Base-by-base conservation (phyloP, 2,329 filamentous ascomycete species). In the Penicillium sp. region DNA sequence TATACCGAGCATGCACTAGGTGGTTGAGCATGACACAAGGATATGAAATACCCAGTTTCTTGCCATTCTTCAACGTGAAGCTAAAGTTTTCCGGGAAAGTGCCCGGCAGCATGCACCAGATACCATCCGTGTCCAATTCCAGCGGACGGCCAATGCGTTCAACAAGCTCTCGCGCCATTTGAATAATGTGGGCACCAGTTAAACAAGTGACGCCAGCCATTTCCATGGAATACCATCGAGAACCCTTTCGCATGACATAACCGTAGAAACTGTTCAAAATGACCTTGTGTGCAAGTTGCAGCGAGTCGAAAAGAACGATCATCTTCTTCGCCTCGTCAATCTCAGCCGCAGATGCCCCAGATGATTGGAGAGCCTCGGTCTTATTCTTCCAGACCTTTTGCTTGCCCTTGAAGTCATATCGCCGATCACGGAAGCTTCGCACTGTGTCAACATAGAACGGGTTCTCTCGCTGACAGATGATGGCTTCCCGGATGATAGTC, bases 21-120 rank as follows among this genome's bases (percentile, higher is more conserved):
- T 99, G 95, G 75, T 99, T 99, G 79, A 99, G 85, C 95, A 99
- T 99, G 66, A 97, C 92, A 75, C 95, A 99, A 56, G 95, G 95
- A 71, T 99, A 99, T 0, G 95, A 99, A 51, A 99, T 93, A n/a
- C 89, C 83, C 60, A 98, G 74, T 74, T 98, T 99, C 82, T 98
- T 99, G 66, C 95, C 95, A 68, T 93, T 96, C 76, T 94, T 96
- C 66, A 97, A 79, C 70, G 90, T 96, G 81, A 99, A 98, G 0
- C 87, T 83, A 70, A 97, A 97, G 76, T 99, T 97, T 71, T 99
- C 95, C 0, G 95, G 95, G 69, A 99, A 99, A 0, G 91, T 95
- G 0, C 91, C 94, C 0, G 95, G 95, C 68, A 99, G 83, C 85
- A 99, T 99, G 78, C 95, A 99, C 96, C 95, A 99, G 70, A 99